Evolutionary conservation across 345 rosid genomes (phyloP).

Genomic region (Carallia brachiata): DNA sequence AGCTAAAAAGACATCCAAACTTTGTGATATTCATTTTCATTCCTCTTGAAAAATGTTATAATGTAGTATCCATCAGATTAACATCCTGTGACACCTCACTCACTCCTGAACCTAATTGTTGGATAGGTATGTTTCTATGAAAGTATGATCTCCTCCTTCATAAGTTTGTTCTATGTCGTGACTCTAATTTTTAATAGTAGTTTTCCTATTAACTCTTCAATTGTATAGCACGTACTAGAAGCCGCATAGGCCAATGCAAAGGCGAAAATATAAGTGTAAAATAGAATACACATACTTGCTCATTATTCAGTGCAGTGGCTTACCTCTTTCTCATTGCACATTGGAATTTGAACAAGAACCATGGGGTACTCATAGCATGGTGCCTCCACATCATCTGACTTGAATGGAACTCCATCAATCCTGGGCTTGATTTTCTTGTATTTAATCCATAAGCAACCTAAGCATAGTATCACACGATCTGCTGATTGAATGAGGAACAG

Average conservation of each 20-base stretch:
- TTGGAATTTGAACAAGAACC: slow-evolving; percentile 91
- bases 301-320: slow-evolving; percentile 3
- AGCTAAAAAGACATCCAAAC: slow-evolving; percentile 11
- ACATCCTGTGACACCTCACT: neutral
- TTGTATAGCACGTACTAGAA: neutral
- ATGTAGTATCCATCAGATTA: too few relatives aligned
- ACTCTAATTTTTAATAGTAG: too few relatives aligned
- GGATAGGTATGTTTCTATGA: too few relatives aligned
- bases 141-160: neutral
- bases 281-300: neutral
- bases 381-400: slow-evolving; percentile 54
- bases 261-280: neutral
- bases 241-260: neutral
- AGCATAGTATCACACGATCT: slow-evolving; percentile 68
- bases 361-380: slow-evolving; percentile 52
- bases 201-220: neutral
- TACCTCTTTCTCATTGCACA: slow-evolving; percentile 86
- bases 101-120: neutral
- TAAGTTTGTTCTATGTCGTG: too few relatives aligned
- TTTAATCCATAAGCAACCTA: slow-evolving; percentile 85
- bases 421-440: slow-evolving; percentile 63
- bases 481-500: slow-evolving; percentile 71
- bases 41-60: too few relatives aligned
- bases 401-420: slow-evolving; percentile 53
- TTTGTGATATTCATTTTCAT: neutral